These are phyloP conservation scores for Marasmius fiardii DNA, from an alignment of 1,284 basidiomycete genomes.

Conservation along the genomic window DNA sequence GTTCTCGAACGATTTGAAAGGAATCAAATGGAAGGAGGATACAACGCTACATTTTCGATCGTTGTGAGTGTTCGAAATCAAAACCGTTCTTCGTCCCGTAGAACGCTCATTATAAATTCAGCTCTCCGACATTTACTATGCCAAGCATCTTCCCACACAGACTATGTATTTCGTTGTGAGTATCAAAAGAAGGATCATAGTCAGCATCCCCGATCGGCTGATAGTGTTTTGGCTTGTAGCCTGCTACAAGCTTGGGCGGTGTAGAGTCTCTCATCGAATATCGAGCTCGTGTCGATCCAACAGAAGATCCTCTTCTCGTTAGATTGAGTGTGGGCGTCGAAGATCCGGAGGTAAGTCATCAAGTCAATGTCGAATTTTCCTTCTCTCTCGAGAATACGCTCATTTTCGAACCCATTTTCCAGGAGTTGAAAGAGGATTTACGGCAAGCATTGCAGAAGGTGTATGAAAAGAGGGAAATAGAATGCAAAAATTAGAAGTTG, in stretches of 20 bases:
- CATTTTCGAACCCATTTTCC: slow-evolving; percentile 4
- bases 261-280: slow-evolving; percentile 89
- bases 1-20: slow-evolving; percentile 20
- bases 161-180: slow-evolving; percentile 75
- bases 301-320: slow-evolving; percentile 65
- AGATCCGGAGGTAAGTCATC: slow-evolving; percentile 57
- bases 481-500: no score
- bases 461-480: no score
- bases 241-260: slow-evolving; percentile 89
- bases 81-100: no score
- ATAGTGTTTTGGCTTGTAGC: slow-evolving; percentile 43
- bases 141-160: slow-evolving; percentile 57
- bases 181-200: slow-evolving; percentile 15
- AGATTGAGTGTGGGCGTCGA: slow-evolving; percentile 81
- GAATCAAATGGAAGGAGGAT: slow-evolving; percentile 81
- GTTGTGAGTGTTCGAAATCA: slow-evolving; percentile 42
- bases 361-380: background rate
- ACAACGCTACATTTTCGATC: slow-evolving; percentile 78
- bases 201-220: background rate
- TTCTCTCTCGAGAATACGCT: background rate
- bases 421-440: slow-evolving; percentile 67
- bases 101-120: slow-evolving; percentile 20
- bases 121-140: slow-evolving; percentile 50
- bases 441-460: slow-evolving; percentile 47
- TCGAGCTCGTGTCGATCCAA: slow-evolving; percentile 60